Conservation (phyloP, 257 asterid genomes). For the Perilla frutescens region DNA sequence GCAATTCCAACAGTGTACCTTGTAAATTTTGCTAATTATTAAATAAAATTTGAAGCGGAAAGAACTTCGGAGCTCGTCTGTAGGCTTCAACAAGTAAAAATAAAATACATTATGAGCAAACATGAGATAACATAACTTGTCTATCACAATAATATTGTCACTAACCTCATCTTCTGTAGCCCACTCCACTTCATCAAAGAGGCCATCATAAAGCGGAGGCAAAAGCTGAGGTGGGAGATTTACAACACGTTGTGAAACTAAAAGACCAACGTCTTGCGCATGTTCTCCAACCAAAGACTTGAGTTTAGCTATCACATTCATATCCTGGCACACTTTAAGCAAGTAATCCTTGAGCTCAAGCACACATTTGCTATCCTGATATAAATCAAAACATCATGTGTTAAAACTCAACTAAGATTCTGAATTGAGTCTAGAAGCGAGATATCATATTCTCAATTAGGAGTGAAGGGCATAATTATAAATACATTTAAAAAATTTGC, state of each 20-base stretch:
- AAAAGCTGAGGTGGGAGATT: constrained; percentile 96
- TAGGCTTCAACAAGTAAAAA: constrained; percentile 60
- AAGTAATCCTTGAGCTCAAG: constrained; percentile 65
- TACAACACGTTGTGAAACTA: constrained; percentile 82
- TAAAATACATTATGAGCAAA: constrained; percentile 26
- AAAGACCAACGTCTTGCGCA: constrained; percentile 65
- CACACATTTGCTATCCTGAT: constrained; percentile 60
- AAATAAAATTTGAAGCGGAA: constrained; percentile 78
- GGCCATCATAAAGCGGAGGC: constrained; percentile 89
- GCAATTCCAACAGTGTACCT: constrained; percentile 50
- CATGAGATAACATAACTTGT: constrained; percentile 28
- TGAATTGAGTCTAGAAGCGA: background rate
- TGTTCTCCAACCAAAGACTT: constrained; percentile 53
- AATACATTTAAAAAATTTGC: constrained; percentile 4
- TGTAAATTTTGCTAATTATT: constrained; percentile 76
- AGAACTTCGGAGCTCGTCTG: constrained; percentile 70
- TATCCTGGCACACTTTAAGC: constrained; percentile 60
- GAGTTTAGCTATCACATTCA: constrained; percentile 48
- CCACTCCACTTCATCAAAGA: constrained; percentile 92
- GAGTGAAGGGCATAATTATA: background rate
- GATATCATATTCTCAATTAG: background rate
- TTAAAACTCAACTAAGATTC: constrained; percentile 21
- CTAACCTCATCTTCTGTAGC: constrained; percentile 97
- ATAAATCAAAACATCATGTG: constrained; percentile 23
- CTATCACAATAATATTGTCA: constrained; percentile 22